Evolutionary conservation across 2,329 filamentous ascomycete species (phyloP).

Genomic region (Fusarium goolgardi): DNA sequence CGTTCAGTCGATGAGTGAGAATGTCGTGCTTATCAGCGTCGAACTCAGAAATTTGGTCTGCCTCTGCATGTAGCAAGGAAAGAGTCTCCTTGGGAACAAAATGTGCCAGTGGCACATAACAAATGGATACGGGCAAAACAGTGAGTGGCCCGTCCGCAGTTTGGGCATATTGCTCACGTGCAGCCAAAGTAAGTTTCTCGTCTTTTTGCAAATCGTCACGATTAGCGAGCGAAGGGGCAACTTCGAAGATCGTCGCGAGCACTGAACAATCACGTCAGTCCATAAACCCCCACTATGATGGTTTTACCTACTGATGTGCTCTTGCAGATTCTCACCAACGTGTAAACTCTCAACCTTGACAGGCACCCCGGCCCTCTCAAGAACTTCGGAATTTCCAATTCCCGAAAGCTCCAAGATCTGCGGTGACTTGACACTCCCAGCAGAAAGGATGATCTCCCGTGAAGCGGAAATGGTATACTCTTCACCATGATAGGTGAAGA

Average conservation of each 20-base stretch:
- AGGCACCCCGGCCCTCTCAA: slow-evolving; percentile 54
- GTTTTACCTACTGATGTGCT: slow-evolving; percentile 53
- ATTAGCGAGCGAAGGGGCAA: slow-evolving; percentile 55
- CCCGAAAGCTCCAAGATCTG: slow-evolving; percentile 72
- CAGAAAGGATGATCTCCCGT: slow-evolving; percentile 68
- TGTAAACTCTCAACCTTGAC: slow-evolving; percentile 56
- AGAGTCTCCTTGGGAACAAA: slow-evolving; percentile 47
- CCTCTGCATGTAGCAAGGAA: slow-evolving; percentile 33
- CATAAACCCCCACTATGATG: too few species aligned
- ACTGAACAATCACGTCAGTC: slow-evolving; percentile 48
- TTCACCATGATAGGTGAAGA: slow-evolving; percentile 54
- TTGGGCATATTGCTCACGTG: slow-evolving; percentile 50
- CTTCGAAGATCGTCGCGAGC: slow-evolving; percentile 58
- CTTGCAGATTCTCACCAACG: slow-evolving; percentile 63
- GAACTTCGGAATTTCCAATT: slow-evolving; percentile 59
- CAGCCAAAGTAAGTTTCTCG: slow-evolving; percentile 45
- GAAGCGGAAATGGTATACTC: slow-evolving; percentile 53
- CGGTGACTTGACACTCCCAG: slow-evolving; percentile 67
- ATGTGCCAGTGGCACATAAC: slow-evolving; percentile 56
- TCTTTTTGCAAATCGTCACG: slow-evolving; percentile 55
- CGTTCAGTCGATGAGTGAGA: slow-evolving; percentile 49
- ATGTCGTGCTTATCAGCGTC: slow-evolving; percentile 47
- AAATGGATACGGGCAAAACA: slow-evolving; percentile 55
- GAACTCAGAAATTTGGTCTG: slow-evolving; percentile 35
- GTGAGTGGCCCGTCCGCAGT: slow-evolving; percentile 53